Evolutionary conservation across 2,329 filamentous ascomycete genomes (phyloP), one percentile per base, ranked within the genome.

Genomic region (Dactylella cylindrospora): DNA sequence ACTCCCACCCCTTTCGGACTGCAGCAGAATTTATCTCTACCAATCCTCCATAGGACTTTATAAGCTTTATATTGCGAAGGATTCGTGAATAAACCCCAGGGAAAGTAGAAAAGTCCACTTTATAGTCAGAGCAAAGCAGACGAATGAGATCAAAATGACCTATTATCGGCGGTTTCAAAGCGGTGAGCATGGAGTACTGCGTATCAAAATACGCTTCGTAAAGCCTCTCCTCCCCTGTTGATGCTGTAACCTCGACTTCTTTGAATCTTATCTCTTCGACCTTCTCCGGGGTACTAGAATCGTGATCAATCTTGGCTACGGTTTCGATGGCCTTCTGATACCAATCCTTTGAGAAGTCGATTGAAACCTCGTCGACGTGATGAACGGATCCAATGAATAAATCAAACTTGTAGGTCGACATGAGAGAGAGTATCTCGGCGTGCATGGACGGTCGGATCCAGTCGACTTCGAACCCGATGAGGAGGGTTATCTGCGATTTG

Each of bases 71-170:
- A 72, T 97, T 97, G 54, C 90, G 78, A 68, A 80, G 39, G 4
- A 62, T 31, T 13, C 41, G 43, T 13, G 53, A 49, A 43, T 47
- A 54, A 8, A 62, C 49, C 8, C 19, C 31, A 3, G 19, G 22
- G 35, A 54, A 41, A 2, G 10, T 44, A 13, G n/a, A 29, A 3
- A 62, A 49, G 13, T 62, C 43, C 2, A 45, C 25, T 15, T 15
- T 80, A 0, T 86, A 84, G 15, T 86, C 78, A 54, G 82, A 79
- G 68, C 86, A 90, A 71, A 93, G 78, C 65, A 98, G 75, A 9
- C 91, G 79, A 50, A 97, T 85, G 15, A 98, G 80, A 74, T 98
- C 93, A 71, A 98, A 95, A 74, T 98, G 93, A 0, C 90, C 93
- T 3, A 98, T 85, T 9, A 98, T 79, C 5, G 81, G 81, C 25